Evolutionary conservation across 768 basidiomycete genomes (phyloP).

Genomic region (Pisolithus albus): DNA sequence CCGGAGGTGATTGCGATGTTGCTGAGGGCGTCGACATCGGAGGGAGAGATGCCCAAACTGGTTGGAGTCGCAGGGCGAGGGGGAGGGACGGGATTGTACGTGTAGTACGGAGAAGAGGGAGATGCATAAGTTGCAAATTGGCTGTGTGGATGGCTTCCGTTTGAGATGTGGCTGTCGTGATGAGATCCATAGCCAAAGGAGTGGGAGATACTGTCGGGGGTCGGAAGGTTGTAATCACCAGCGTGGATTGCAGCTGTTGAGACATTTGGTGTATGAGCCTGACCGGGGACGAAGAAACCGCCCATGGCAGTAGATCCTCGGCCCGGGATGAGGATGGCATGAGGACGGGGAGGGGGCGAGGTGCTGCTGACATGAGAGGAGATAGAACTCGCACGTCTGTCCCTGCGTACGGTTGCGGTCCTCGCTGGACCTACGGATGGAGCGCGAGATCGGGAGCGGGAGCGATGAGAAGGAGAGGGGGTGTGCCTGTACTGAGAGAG

Average conservation of each 20-base stretch:
- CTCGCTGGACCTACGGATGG: slow-evolving; percentile 46
- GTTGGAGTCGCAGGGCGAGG: slow-evolving; percentile 9
- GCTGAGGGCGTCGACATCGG: slow-evolving; percentile 19
- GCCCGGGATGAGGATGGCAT: slow-evolving; percentile 66
- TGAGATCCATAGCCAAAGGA: slow-evolving; percentile 21
- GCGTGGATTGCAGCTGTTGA: slow-evolving; percentile 1
- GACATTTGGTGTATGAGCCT: slow-evolving; percentile 7
- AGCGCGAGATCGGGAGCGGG: slow-evolving; percentile 36
- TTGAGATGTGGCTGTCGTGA: slow-evolving; percentile 20
- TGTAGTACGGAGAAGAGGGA: slow-evolving; percentile 27
- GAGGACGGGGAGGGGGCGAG: slow-evolving; percentile 45
- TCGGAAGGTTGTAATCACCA: slow-evolving; percentile 41
- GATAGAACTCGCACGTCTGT: slow-evolving; percentile 55
- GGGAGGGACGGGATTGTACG: slow-evolving; percentile 11
- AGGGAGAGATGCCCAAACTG: slow-evolving; percentile 21
- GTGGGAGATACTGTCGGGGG: slow-evolving; percentile 32
- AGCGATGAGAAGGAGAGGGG: slow-evolving; percentile 32
- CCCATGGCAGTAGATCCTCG: slow-evolving; percentile 26
- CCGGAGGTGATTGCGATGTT: slow-evolving; percentile 5
- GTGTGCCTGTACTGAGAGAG: slow-evolving; percentile 20
- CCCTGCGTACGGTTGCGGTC: slow-evolving; percentile 41
- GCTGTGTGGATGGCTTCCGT: slow-evolving; percentile 20
- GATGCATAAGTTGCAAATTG: slow-evolving; percentile 19
- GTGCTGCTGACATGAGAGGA: slow-evolving; percentile 50
- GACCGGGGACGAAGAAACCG: slow-evolving; percentile 26